A percentile compares a stretch with the other conserved stretches of the same genome.
Conservation (phyloP, 139 green algal species). For the Astrephomene gubernaculifera region DNA sequence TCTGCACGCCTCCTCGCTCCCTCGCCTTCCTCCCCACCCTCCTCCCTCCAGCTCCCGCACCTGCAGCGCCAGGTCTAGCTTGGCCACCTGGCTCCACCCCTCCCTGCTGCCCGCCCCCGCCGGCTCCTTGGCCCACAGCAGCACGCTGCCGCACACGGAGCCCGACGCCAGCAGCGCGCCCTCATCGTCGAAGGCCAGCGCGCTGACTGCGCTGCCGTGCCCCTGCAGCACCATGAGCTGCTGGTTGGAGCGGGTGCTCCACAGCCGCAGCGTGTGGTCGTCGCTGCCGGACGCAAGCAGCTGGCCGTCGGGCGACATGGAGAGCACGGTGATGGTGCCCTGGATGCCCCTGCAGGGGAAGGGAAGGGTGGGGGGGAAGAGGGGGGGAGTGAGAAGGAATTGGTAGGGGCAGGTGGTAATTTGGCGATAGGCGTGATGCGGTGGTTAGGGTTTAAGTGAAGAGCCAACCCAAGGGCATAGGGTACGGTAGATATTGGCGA, state of each 20-base stretch:
- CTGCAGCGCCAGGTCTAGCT: conserved; percentile 32
- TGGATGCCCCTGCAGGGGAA: conserved; percentile 17
- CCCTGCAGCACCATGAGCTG: conserved; percentile 43
- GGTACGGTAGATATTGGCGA: no score
- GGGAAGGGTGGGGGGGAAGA: neutral
- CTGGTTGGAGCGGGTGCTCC: conserved; percentile 34
- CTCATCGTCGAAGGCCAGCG: conserved; percentile 35
- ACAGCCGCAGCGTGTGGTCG: conserved; percentile 38
- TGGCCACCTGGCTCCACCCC: conserved; percentile 26
- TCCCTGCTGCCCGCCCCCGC: conserved; percentile 1
- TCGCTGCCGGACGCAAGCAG: conserved; percentile 10
- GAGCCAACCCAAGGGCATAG: no score
- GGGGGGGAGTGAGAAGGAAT: neutral
- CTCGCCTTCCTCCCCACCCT: no score
- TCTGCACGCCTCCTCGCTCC: no score
- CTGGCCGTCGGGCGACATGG: conserved; percentile 31
- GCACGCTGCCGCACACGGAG: conserved; percentile 20
- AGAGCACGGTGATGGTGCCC: conserved; percentile 13
- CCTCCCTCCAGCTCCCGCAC: no score
- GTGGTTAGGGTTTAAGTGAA: no score
- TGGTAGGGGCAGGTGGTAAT: no score
- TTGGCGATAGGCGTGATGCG: no score
- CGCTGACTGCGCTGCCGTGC: neutral
- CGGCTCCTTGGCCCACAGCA: conserved; percentile 29
- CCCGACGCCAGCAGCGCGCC: conserved; percentile 13